A percentile compares a stretch with the other conserved stretches of the same genome.
Conservation (phyloP, 2,329 filamentous ascomycete genomes). For the Trichoderma endophyticum region DNA sequence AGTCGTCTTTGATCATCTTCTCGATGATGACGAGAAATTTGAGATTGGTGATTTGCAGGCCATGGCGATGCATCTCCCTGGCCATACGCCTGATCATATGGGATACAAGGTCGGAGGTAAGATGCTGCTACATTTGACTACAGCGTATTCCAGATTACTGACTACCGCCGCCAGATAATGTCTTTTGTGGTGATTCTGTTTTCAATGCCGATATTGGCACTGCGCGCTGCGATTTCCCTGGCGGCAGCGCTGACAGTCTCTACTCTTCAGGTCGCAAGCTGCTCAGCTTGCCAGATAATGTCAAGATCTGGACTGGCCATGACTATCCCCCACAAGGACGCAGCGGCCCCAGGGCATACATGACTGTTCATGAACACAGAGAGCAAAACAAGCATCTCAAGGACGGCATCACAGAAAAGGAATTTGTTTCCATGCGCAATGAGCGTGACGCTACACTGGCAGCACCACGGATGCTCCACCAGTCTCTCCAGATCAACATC, state of each 20-base stretch:
- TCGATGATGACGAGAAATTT: conserved; percentile 53
- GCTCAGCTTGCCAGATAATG: conserved; percentile 40
- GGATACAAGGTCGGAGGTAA: conserved; percentile 54
- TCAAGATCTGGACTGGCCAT: conserved; percentile 53
- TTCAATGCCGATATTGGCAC: conserved; percentile 52
- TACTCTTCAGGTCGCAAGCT: conserved; percentile 44
- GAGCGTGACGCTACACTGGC: conserved; percentile 43
- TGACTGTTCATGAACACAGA: conserved; percentile 47
- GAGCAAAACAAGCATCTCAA: conserved; percentile 47
- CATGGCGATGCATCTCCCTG: conserved; percentile 53
- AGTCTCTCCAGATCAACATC: conserved; percentile 52
- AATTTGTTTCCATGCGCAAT: conserved; percentile 43
- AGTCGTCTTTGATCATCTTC: conserved; percentile 50
- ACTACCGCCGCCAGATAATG: conserved; percentile 31
- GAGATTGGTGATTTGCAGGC: conserved; percentile 45
- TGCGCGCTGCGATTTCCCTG: conserved; percentile 54
- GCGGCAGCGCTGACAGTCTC: conserved; percentile 43
- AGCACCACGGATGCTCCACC: conserved; percentile 47
- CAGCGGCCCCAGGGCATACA: conserved; percentile 35
- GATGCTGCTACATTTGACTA: background rate
- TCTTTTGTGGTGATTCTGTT: conserved; percentile 53
- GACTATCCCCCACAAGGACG: conserved; percentile 46
- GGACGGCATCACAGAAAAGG: conserved; percentile 38
- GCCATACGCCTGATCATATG: conserved; percentile 59
- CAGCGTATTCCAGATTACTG: background rate